Percentiles rank a stretch among this genome's conserved stretches.
These are phyloP conservation scores for Fusarium sp. DNA, from an alignment of 2,329 filamentous ascomycete genomes.

Conservation along the genomic window DNA sequence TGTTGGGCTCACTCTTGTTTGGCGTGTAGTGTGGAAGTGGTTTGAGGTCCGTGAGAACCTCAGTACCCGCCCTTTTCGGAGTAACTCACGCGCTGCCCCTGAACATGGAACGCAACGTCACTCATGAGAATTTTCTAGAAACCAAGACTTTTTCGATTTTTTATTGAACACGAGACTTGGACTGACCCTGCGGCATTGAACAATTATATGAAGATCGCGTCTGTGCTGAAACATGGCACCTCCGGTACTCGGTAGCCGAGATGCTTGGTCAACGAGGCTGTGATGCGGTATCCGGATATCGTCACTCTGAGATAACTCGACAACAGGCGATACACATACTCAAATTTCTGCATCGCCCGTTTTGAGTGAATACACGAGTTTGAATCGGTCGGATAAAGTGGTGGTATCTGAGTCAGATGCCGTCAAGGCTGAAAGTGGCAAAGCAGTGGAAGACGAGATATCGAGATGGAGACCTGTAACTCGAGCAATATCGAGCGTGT, in stretches of 20 bases:
- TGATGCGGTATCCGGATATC: background rate
- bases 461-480: constrained; percentile 15
- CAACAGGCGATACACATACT: background rate
- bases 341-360: background rate
- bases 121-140: background rate
- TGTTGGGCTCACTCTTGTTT: background rate
- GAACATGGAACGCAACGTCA: constrained; percentile 10
- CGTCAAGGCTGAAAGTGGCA: constrained; percentile 27
- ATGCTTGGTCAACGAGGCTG: constrained; percentile 1
- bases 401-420: constrained; percentile 36
- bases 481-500: constrained; percentile 4
- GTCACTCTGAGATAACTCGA: constrained; percentile 10
- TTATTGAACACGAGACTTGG: background rate
- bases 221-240: constrained; percentile 4
- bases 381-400: background rate
- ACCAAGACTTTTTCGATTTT: background rate
- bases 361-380: background rate
- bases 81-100: constrained; percentile 22
- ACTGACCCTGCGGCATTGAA: background rate
- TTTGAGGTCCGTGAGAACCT: constrained; percentile 19
- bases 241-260: constrained; percentile 4
- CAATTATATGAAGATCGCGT: background rate
- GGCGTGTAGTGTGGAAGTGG: background rate
- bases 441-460: constrained; percentile 18
- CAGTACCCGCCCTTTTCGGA: constrained; percentile 19